Base-by-base conservation (phyloP, 1,139 yeast species). In the Yamadazyma diddensiae region DNA sequence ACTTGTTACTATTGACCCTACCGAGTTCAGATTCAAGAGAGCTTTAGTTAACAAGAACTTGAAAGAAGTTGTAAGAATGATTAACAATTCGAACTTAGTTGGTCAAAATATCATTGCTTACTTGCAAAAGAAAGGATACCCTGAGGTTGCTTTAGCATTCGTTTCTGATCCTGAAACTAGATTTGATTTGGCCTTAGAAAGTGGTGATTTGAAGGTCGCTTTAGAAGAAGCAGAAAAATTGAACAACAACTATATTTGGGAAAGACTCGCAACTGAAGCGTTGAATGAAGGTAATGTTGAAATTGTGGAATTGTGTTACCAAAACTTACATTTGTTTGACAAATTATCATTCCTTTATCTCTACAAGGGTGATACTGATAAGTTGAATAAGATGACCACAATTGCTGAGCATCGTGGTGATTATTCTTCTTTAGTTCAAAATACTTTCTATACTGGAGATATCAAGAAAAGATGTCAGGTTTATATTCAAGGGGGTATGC, bases 101-200 rank as follows among this genome's bases (percentile, higher is more conserved):
- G 99, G 99, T 44, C 97, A 94, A 65, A 88, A 90, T 57, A 92
- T 94, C 53, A 90, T 94, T 57, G 92, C 94, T 6, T 94, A 92
- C 59, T 73, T 94, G 52, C 96, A 94, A 57, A 83, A 90, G 69
- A 80, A 87, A 55, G 99, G 98, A 2, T 92, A 83, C 58, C 97
- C 98, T 12, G 95, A 86, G 57, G 72, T 77, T 43, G 98, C 99
- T 2, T 72, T 94, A 41, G 97, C 92, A 57, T 94, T 94, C 57
- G 98, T 94, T 38, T 83, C 87, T 61, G 98, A 94, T 57, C 85
- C 97, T 5, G 96, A 90, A 57, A 87, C 97, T 21, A 78, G 96
- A 61, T 92, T 94, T 53, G 98, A 92, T 48, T 73, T 94, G 50
- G 97, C 98, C 18, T 71, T 92, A 44, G 97, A 92, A 63, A 86